Evolutionary conservation across 768 basidiomycete genomes (phyloP).

Genomic region (Boletus eberwhitei): DNA sequence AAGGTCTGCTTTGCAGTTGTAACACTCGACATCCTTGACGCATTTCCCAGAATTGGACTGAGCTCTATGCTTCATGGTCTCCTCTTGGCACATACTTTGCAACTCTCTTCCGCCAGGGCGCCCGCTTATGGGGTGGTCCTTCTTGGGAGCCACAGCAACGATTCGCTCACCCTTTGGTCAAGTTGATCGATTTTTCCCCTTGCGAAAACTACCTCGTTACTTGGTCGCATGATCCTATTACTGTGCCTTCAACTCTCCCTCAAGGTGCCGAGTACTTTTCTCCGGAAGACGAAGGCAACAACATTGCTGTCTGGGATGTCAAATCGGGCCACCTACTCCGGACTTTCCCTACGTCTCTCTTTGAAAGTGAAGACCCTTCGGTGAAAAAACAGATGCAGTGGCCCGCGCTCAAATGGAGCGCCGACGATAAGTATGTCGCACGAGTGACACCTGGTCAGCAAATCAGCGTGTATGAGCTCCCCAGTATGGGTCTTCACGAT

Average conservation of each 20-base stretch:
- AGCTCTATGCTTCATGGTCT: slow-evolving; percentile 96
- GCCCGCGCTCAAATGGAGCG: slow-evolving; percentile 96
- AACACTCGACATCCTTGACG: slow-evolving; percentile 6
- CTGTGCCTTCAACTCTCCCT: slow-evolving; percentile 73
- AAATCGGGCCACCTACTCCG: slow-evolving; percentile 89
- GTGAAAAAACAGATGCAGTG: slow-evolving; percentile 85
- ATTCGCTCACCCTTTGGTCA: slow-evolving; percentile 93
- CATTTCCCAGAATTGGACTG: slow-evolving; percentile 80
- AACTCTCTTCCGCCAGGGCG: slow-evolving; percentile 92
- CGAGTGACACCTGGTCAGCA: slow-evolving; percentile 86
- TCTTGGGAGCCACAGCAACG: slow-evolving; percentile 87
- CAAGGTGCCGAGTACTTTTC: slow-evolving; percentile 87
- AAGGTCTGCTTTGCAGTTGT: slow-evolving; percentile 46
- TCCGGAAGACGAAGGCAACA: slow-evolving; percentile 93
- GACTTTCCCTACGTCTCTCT: slow-evolving; percentile 73
- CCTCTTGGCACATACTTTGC: slow-evolving; percentile 93
- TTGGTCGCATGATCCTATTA: slow-evolving; percentile 93
- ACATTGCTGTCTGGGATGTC: slow-evolving; percentile 98
- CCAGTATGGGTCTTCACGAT: slow-evolving; percentile 88
- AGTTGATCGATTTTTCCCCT: slow-evolving; percentile 95
- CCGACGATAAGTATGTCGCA: slow-evolving; percentile 93
- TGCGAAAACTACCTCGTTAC: slow-evolving; percentile 96
- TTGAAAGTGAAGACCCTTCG: slow-evolving; percentile 54
- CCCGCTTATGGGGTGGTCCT: slow-evolving; percentile 91
- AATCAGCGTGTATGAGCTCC: slow-evolving; percentile 96